Percentiles rank a stretch among this genome's conserved stretches.
Conservation (phyloP, 805 yeast genomes). For the Kodamaea sagamina region DNA sequence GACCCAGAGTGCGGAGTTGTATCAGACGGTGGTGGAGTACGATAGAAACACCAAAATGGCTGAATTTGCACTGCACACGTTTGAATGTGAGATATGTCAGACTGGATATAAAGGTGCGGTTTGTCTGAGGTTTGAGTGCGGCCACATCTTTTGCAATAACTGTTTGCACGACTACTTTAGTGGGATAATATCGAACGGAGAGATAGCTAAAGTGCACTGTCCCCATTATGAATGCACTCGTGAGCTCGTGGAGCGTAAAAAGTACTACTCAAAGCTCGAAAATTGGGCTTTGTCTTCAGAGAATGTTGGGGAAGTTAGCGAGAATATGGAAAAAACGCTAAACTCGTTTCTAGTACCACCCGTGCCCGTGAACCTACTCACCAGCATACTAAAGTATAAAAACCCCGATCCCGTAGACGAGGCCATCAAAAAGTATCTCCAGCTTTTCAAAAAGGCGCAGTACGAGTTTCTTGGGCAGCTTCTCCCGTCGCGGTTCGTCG, state of each 20-base stretch:
- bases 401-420: conserved; percentile 17
- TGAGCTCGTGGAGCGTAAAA: conserved; percentile 17
- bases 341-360: conserved; percentile 41
- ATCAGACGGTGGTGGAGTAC: conserved; percentile 17
- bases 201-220: conserved; percentile 54
- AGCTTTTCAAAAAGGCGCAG: conserved; percentile 38
- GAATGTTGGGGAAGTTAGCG: conserved; percentile 6
- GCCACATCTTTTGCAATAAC: conserved; percentile 64
- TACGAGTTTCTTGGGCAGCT: conserved; percentile 46
- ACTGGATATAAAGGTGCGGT: conserved; percentile 46
- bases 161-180: conserved; percentile 51
- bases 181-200: conserved; percentile 47
- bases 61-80: conserved; percentile 39
- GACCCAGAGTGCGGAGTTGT: conserved; percentile 3
- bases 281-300: conserved; percentile 21
- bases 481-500: conserved; percentile 50
- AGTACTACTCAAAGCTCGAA: conserved; percentile 22
- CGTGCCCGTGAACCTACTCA: conserved; percentile 37
- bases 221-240: conserved; percentile 55
- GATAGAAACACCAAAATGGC: conserved; percentile 21
- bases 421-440: conserved; percentile 38
- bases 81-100: conserved; percentile 60
- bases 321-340: conserved; percentile 11
- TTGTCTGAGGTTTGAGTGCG: conserved; percentile 50
- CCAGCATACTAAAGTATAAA: conserved; percentile 24